phyloP scores from a whole-genome alignment of 768 basidiomycete species.

The Candolleomyces aberdarensis region DNA sequence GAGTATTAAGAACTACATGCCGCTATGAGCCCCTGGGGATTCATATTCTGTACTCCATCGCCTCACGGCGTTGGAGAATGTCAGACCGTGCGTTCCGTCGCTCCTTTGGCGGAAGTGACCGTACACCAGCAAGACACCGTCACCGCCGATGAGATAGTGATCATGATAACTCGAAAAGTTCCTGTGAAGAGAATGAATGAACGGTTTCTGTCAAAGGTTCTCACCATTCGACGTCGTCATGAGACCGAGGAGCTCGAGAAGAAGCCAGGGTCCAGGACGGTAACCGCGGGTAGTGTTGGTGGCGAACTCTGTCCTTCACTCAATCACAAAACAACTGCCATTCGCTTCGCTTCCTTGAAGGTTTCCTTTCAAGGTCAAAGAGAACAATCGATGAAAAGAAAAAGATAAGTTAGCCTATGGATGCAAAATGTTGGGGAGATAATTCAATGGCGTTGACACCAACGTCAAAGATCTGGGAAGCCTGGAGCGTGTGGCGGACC shows the following conservation, averaged over 20 bases:
- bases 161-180: too few species aligned
- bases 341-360: neutral
- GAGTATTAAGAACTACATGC: too few species aligned
- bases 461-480: too few species aligned
- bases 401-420: neutral
- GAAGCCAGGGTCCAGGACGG: neutral
- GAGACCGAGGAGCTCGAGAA: neutral
- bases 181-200: neutral
- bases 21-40: too few species aligned
- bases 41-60: too few species aligned
- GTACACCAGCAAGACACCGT: too few species aligned
- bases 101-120: too few species aligned
- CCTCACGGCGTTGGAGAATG: too few species aligned
- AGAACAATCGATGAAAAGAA: neutral
- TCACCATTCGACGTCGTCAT: neutral
- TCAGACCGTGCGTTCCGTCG: too few species aligned
- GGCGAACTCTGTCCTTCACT: neutral
- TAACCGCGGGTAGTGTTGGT: neutral
- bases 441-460: too few species aligned
- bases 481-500: too few species aligned
- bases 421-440: neutral
- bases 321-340: neutral
- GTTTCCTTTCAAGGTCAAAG: neutral
- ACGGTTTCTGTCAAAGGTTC: conserved; percentile 1
- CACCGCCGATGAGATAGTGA: too few species aligned